Evolutionary conservation across 2,329 filamentous ascomycete genomes (phyloP).

Genomic region (Colletotrichum nymphaeae): DNA sequence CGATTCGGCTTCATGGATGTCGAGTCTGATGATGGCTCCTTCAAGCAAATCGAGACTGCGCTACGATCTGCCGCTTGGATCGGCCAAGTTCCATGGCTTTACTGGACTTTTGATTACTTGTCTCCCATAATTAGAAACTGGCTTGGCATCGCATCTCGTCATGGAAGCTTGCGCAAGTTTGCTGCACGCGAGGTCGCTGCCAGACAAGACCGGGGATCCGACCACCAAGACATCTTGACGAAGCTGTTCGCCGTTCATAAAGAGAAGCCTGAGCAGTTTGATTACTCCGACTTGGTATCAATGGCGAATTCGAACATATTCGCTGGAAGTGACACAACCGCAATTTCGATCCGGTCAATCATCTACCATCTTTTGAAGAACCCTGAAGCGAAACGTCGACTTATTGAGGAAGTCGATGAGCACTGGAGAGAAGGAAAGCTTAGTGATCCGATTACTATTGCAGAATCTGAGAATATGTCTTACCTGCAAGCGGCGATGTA

Average conservation of each 20-base stretch:
- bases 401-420: conserved; percentile 6
- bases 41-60: conserved; percentile 12
- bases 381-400: not conserved
- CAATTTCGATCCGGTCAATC: conserved; percentile 17
- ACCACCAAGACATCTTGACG: conserved; percentile 15
- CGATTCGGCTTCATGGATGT: conserved; percentile 26
- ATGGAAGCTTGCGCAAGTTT: conserved; percentile 16
- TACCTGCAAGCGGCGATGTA: conserved; percentile 24
- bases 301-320: conserved; percentile 22
- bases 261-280: conserved; percentile 13
- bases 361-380: conserved; percentile 20
- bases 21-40: conserved; percentile 16
- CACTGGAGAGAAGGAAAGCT: conserved; percentile 5
- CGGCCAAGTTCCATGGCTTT: conserved; percentile 20
- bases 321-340: conserved; percentile 26
- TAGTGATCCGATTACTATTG: conserved; percentile 2
- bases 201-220: conserved; percentile 14
- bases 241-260: conserved; percentile 6
- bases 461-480: conserved; percentile 21
- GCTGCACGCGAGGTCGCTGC: conserved; percentile 17
- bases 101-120: conserved; percentile 16
- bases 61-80: conserved; percentile 17
- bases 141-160: conserved; percentile 11
- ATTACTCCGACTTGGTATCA: not conserved
- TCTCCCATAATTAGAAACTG: conserved; percentile 11